A percentile compares a stretch with the other conserved stretches of the same genome.
Conservation (phyloP, 768 basidiomycete genomes). For the Hygrophorus pudorinus region DNA sequence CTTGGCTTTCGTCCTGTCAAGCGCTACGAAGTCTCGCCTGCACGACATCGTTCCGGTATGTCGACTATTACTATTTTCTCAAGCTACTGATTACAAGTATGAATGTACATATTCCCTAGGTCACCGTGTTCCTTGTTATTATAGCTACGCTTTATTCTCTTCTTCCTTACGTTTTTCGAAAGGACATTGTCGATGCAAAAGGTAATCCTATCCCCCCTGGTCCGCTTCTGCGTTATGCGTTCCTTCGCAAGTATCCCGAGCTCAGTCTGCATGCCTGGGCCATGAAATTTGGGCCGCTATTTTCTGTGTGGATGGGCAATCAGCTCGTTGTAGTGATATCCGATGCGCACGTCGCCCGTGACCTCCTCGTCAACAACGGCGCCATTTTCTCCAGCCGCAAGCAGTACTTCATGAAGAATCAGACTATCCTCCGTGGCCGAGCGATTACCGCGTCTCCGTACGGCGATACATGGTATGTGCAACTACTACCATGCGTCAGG, state of each 20-base stretch:
- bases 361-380: constrained; percentile 17
- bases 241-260: constrained; percentile 14
- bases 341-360: constrained; percentile 15
- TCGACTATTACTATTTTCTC: too few relatives aligned
- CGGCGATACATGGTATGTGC: constrained; percentile 15
- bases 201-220: constrained; percentile 13
- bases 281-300: constrained; percentile 13
- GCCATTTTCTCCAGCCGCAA: constrained; percentile 18
- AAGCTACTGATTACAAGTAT: too few relatives aligned
- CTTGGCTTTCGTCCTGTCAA: too few relatives aligned
- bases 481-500: neutral
- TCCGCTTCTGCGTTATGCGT: constrained; percentile 14
- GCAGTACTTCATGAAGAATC: constrained; percentile 17
- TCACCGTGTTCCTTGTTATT: too few relatives aligned
- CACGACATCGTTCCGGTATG: too few relatives aligned
- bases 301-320: constrained; percentile 18
- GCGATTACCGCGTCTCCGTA: constrained; percentile 18
- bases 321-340: constrained; percentile 19
- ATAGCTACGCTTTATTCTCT: too few relatives aligned
- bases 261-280: constrained; percentile 15
- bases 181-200: too few relatives aligned
- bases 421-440: constrained; percentile 16
- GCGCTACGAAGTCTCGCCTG: too few relatives aligned
- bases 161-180: too few relatives aligned
- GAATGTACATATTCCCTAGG: too few relatives aligned